Base-by-base conservation (phyloP, 106 monocot genomes). In the Narthecium ossifragum region DNA sequence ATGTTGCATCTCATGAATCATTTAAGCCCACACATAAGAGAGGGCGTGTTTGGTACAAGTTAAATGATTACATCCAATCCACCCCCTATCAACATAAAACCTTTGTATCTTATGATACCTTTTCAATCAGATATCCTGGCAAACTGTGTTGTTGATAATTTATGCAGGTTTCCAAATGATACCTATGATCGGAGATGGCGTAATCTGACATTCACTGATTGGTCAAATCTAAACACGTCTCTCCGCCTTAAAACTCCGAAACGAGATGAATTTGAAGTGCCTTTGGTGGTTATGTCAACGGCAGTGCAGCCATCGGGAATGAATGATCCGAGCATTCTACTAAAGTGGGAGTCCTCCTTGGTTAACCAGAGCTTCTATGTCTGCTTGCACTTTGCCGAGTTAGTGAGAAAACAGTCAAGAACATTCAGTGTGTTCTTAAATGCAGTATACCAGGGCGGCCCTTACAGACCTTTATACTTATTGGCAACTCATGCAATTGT, bases 171-270 rank as follows among this genome's bases (percentile, higher is more conserved):
- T 15, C 69, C 69, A 0, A 48, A 51, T 7, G 69, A 70, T 34
- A 43, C 59, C 13, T 60, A 60, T 37, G 69, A 70, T 32, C 69
- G 69, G 1, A 50, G 34, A 21, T 70, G 69, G 69, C 6, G 6
- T 2, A 26, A 26, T 12, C 12, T 13, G 53, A 53, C 1, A 2
- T 2, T 28, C 8, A 28, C 1, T 8, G 7, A 1, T 7, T 29
- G 28, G 24, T 13, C 6, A 3, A 3, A 26, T 12, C 26, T 53
- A 25, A 28, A 26, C 26, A 53, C 53, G 1, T 28, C 1, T 0
- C 30, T 29, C 1, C 26, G 3, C 4, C 3, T 53, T 1, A 7
- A 25, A 11, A 1, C 26, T 1, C 24, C 17, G 17, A 12, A 18
- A 20, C 15, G 37, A 11, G 11, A 58, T 8, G 34, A 8, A 15